phyloP scores from a whole-genome alignment of 106 monocot species.

The Posidonia australis region DNA sequence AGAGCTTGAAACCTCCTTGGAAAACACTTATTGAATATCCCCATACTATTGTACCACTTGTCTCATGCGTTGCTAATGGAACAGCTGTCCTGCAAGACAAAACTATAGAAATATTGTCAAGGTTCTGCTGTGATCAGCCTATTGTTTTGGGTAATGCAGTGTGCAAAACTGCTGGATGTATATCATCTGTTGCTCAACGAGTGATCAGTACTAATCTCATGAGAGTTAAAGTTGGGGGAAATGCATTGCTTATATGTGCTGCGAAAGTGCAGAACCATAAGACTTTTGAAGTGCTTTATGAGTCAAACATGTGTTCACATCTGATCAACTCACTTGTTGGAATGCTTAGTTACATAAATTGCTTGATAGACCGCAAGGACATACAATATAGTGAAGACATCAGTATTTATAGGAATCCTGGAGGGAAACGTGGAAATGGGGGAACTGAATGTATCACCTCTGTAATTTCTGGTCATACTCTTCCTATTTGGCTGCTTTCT shows the following conservation, averaged over 20 bases:
- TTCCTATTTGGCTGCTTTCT: slow-evolving; percentile 76
- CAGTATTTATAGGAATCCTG: slow-evolving; percentile 36
- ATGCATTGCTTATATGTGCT: slow-evolving; percentile 80
- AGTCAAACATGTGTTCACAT: slow-evolving; percentile 41
- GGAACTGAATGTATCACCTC: slow-evolving; percentile 34
- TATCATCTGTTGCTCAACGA: slow-evolving; percentile 53
- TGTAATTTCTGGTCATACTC: slow-evolving; percentile 48
- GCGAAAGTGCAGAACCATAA: slow-evolving; percentile 47
- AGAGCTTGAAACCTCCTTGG: slow-evolving; percentile 47
- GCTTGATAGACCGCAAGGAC: slow-evolving; percentile 14
- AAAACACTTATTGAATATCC: slow-evolving; percentile 61
- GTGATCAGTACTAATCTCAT: slow-evolving; percentile 47
- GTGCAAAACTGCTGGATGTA: slow-evolving; percentile 43
- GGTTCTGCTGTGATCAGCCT: slow-evolving; percentile 57
- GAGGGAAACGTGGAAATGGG: slow-evolving; percentile 22
- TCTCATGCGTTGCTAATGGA: slow-evolving; percentile 66
- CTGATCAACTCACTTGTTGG: slow-evolving; percentile 63
- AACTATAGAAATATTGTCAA: slow-evolving; percentile 79
- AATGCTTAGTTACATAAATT: slow-evolving; percentile 42
- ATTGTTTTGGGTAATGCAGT: slow-evolving; percentile 44
- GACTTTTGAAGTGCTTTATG: slow-evolving; percentile 48
- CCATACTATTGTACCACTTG: slow-evolving; percentile 54
- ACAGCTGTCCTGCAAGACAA: slow-evolving; percentile 65
- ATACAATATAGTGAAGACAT: slow-evolving; percentile 41
- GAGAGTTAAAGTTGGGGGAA: slow-evolving; percentile 71